Evolutionary conservation across 805 yeast species (phyloP).

Genomic region (Cyberlindnera americana): DNA sequence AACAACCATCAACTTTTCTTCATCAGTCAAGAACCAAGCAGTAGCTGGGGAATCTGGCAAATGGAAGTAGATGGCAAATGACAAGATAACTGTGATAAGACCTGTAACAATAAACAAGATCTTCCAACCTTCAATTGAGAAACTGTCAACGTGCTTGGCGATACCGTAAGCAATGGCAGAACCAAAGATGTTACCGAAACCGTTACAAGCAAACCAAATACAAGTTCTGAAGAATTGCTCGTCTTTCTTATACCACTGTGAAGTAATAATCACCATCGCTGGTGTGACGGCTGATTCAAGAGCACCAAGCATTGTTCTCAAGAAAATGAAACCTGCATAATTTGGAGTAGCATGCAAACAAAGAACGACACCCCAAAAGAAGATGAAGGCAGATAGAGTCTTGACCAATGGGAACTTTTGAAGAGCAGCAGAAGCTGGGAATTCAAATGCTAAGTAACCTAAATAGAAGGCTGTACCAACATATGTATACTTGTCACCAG

Average conservation of each 20-base stretch:
- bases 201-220: slow-evolving; percentile 42
- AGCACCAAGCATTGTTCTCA: slow-evolving; percentile 47
- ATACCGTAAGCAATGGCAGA: slow-evolving; percentile 54
- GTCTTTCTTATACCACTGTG: slow-evolving; percentile 52
- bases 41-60: slow-evolving; percentile 54
- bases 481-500: slow-evolving; percentile 46
- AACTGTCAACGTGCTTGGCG: slow-evolving; percentile 33
- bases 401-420: slow-evolving; percentile 58
- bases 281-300: slow-evolving; percentile 55
- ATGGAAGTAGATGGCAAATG: slow-evolving; percentile 42
- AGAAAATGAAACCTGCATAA: slow-evolving; percentile 37
- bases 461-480: slow-evolving; percentile 57
- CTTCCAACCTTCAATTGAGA: slow-evolving; percentile 54
- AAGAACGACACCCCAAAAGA: slow-evolving; percentile 57
- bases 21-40: slow-evolving; percentile 44
- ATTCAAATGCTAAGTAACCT: slow-evolving; percentile 59
- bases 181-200: slow-evolving; percentile 45
- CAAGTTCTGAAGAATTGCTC: slow-evolving; percentile 42
- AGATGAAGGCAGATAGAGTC: slow-evolving; percentile 41
- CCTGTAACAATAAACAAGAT: slow-evolving; percentile 59
- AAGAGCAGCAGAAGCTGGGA: slow-evolving; percentile 41
- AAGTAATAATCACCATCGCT: slow-evolving; percentile 49
- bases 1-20: slow-evolving; percentile 44
- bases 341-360: slow-evolving; percentile 43
- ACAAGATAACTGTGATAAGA: slow-evolving; percentile 48